A percentile compares a stretch with the other conserved stretches of the same genome.
These are phyloP conservation scores for Neurospora sp. DNA, from an alignment of 495 filamentous ascomycete species.

Conservation along the genomic window DNA sequence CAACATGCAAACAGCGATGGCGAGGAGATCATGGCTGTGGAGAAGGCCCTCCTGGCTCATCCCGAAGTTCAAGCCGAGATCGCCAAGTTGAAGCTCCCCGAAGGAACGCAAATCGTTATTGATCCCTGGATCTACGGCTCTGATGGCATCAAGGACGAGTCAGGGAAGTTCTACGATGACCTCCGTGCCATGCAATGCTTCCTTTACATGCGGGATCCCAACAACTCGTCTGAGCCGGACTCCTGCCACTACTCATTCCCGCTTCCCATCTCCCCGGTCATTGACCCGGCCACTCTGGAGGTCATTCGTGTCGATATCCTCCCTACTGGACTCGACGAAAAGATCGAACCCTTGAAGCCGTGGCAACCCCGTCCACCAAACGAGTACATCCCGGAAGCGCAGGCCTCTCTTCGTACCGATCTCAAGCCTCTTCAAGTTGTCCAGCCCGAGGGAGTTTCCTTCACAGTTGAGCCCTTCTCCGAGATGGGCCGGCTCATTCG, in stretches of 20 bases:
- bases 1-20: slow-evolving; percentile 47
- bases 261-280: slow-evolving; percentile 65
- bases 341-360: slow-evolving; percentile 39
- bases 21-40: slow-evolving; percentile 49
- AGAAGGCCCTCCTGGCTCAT: slow-evolving; percentile 46
- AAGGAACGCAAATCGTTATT: slow-evolving; percentile 47
- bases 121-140: slow-evolving; percentile 69
- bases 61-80: slow-evolving; percentile 50
- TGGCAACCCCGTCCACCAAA: slow-evolving; percentile 47
- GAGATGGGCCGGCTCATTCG: slow-evolving; percentile 31
- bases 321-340: slow-evolving; percentile 52
- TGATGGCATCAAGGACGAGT: slow-evolving; percentile 48
- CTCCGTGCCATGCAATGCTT: slow-evolving; percentile 55
- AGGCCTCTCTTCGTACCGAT: slow-evolving; percentile 47
- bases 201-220: slow-evolving; percentile 52
- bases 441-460: slow-evolving; percentile 70
- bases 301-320: slow-evolving; percentile 53
- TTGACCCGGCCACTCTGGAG: slow-evolving; percentile 52
- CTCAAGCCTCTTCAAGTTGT: slow-evolving; percentile 67
- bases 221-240: slow-evolving; percentile 45
- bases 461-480: slow-evolving; percentile 40
- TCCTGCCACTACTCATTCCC: slow-evolving; percentile 75
- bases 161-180: slow-evolving; percentile 33
- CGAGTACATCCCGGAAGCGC: slow-evolving; percentile 67
- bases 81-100: slow-evolving; percentile 52